phyloP scores from a whole-genome alignment of 163 green algal species.

The Chlorella variabilis region DNA sequence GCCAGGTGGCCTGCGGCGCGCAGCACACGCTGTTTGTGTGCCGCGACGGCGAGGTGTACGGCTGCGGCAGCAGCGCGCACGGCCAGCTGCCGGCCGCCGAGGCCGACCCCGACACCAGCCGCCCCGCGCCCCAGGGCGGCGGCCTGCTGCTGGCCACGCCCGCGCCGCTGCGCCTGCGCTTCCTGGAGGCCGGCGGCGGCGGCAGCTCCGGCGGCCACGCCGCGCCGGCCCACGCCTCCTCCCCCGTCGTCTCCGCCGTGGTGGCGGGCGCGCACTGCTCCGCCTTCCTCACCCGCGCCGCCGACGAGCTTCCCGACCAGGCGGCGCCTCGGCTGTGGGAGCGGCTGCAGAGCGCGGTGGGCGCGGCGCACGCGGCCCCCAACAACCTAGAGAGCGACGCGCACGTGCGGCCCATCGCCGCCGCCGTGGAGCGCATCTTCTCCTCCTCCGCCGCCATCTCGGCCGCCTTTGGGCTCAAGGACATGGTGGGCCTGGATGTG shows the following conservation, averaged over 20 bases:
- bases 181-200: conserved; percentile 38
- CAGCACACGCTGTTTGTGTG: conserved; percentile 83
- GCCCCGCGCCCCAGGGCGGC: neutral
- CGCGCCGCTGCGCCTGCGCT: conserved; percentile 50
- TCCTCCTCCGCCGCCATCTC: conserved; percentile 81
- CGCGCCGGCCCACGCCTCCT: no score
- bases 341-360: conserved; percentile 41
- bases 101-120: conserved; percentile 15
- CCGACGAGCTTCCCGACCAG: conserved; percentile 71
- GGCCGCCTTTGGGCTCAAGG: conserved; percentile 77
- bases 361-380: conserved; percentile 13
- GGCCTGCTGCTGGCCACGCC: conserved; percentile 41
- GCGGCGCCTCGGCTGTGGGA: conserved; percentile 43
- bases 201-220: neutral
- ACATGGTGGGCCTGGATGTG: conserved; percentile 71
- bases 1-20: conserved; percentile 58
- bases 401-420: conserved; percentile 49
- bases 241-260: conserved; percentile 67
- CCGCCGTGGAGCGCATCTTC: conserved; percentile 82
- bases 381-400: conserved; percentile 32
- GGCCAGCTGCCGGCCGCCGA: conserved; percentile 65
- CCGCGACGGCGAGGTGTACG: conserved; percentile 75
- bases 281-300: conserved; percentile 74
- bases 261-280: conserved; percentile 68
- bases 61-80: conserved; percentile 64